Percentiles rank a stretch among this genome's conserved stretches.
phyloP scores from a whole-genome alignment of 495 filamentous ascomycete species.

The Podospora conica region DNA sequence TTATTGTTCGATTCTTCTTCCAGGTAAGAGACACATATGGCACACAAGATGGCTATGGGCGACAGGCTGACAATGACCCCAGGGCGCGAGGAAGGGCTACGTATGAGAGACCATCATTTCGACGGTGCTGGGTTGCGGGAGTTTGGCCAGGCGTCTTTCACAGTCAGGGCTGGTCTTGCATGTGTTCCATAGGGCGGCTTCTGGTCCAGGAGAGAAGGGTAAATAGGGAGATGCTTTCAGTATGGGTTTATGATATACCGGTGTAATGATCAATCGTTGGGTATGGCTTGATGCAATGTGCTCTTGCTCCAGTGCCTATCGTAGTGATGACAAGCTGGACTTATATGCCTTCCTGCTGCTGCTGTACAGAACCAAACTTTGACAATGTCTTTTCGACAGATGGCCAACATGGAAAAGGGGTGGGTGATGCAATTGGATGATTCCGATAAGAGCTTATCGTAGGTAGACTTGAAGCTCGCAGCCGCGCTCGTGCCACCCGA shows the following conservation, averaged over 20 bases:
- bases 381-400: background rate
- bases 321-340: background rate
- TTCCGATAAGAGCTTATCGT: background rate
- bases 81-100: conserved; percentile 55
- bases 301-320: background rate
- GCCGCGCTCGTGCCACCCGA: background rate
- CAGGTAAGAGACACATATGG: conserved; percentile 56
- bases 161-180: conserved; percentile 21
- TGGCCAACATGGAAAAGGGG: background rate
- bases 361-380: background rate
- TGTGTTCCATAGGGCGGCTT: conserved; percentile 25
- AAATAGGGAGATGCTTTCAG: conserved; percentile 3
- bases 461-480: background rate
- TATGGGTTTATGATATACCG: background rate
- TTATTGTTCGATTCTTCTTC: conserved; percentile 98
- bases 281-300: conserved; percentile 1
- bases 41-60: background rate
- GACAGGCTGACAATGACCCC: conserved; percentile 15
- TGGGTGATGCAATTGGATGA: background rate
- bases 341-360: background rate
- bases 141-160: conserved; percentile 21
- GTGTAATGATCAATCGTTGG: conserved; percentile 12
- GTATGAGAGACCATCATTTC: conserved; percentile 36
- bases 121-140: conserved; percentile 10
- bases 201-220: conserved; percentile 13